Base-by-base conservation (phyloP, 371 early-diverging fungal genomes). In the Mucor lusitanicus region DNA sequence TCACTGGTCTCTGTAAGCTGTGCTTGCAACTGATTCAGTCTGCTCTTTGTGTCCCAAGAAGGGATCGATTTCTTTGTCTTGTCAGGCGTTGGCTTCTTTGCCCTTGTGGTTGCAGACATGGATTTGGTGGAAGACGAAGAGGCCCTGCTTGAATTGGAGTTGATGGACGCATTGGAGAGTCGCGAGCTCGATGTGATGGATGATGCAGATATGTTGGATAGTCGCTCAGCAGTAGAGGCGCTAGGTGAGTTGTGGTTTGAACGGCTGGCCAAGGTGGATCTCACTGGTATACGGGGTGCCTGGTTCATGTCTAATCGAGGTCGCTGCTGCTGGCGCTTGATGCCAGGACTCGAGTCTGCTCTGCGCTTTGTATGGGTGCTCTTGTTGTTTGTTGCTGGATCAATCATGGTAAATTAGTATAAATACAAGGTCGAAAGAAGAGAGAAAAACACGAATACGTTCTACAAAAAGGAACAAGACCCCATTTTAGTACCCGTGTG, bases 11-110 rank as follows among this genome's bases (percentile, higher is more conserved):
- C 58, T 19, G 71, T 73, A 27, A 82, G 57, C 19, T 69, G 57
- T 19, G 63, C 61, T 23, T 69, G 73, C 9, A 73, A 50, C 40
- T 83, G 78, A 59, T 88, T 87, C 82, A 88, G 74, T 17, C 85
- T 80, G 3, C 89, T 88, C 32, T 88, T 87, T 0, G 85, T 81
- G 65, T 90, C 90, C 84, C 86, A 87, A 21, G 83, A 83, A 6
- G 88, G 77, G 25, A 88, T 61, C 13, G 11, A 6, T 32, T 19
- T 35, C 32, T 50, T 60, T 3, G 25, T 54, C 9, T 15, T 54
- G 2, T 25, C 19, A 27, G 28, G 7, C 27, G 54, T 27, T 30
- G 23, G 23, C 21, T 46, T 46, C 19, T 8, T 46, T n/a, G 21
- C 8, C 8, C 5, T 46, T 19, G 54, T 25, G 27, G 27, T 3